phyloP scores from a whole-genome alignment of 148 eudicot species.

The Heliosperma pusillum region DNA sequence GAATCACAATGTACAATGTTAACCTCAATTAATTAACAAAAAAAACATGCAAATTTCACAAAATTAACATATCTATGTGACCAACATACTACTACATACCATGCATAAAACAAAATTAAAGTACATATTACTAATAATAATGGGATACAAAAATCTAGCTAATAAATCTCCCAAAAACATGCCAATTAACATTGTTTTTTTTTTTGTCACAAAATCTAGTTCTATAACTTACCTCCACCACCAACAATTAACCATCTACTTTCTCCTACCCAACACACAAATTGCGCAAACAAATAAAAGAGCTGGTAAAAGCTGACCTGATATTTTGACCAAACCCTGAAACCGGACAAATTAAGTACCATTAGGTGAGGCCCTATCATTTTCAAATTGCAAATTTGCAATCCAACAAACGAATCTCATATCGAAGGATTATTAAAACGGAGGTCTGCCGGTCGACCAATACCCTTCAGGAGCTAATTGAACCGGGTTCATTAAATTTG shows the following conservation, averaged over 20 bases:
- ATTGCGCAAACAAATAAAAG: background rate
- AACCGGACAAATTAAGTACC: background rate
- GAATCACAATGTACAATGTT: constrained; percentile 29
- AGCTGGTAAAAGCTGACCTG: background rate
- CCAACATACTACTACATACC: constrained; percentile 14
- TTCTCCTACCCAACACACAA: constrained; percentile 11
- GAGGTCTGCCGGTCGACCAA: constrained; percentile 31
- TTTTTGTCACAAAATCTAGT: constrained; percentile 3
- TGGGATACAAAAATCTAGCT: background rate
- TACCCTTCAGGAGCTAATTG: constrained; percentile 51
- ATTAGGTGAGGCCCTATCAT: background rate
- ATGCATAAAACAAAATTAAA: background rate
- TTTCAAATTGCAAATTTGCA: no score
- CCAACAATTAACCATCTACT: constrained; percentile 5
- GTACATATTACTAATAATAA: background rate
- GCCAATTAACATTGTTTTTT: constrained; percentile 13
- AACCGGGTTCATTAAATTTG: constrained; percentile 55
- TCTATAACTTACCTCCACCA: constrained; percentile 14
- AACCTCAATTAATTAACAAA: constrained; percentile 7
- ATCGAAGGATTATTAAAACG: no score
- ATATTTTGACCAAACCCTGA: background rate
- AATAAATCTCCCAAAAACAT: constrained; percentile 20
- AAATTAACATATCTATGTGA: background rate
- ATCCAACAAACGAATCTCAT: no score
- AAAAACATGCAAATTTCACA: constrained; percentile 12